A percentile compares a stretch with the other conserved stretches of the same genome.
phyloP scores from a whole-genome alignment of 345 rosid species.

The Eucalyptus marginata region DNA sequence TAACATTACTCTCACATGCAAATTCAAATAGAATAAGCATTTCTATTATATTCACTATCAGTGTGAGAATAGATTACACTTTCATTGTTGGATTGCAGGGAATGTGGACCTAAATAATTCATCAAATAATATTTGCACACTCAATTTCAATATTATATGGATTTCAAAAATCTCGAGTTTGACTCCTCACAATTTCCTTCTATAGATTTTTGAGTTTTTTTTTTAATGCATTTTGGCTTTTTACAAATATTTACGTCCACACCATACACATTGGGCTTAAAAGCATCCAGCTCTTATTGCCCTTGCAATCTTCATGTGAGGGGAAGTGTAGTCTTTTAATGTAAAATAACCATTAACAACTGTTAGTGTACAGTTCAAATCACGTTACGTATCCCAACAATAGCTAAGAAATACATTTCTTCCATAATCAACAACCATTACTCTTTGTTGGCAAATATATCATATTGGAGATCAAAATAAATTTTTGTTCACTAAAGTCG shows the following conservation, averaged over 20 bases:
- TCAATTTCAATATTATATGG: not conserved
- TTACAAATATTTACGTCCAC: not conserved
- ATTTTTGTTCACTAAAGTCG: not conserved
- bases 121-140: not conserved
- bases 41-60: not conserved
- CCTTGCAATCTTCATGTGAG: not conserved
- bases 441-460: not conserved
- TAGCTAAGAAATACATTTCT: not conserved
- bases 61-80: not conserved
- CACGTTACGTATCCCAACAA: not conserved
- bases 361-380: not conserved
- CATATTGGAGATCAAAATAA: not conserved
- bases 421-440: not conserved
- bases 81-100: not conserved
- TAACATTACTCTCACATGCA: not conserved
- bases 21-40: not conserved
- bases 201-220: too few species aligned
- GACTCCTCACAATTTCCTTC: too few species aligned
- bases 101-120: not conserved
- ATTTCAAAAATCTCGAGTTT: not conserved
- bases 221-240: not conserved
- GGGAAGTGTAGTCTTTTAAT: not conserved
- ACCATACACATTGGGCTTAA: not conserved
- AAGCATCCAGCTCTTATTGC: not conserved
- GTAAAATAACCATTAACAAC: not conserved